phyloP scores from a whole-genome alignment of 129 eudicot genomes.

The Helianthus annuus region DNA sequence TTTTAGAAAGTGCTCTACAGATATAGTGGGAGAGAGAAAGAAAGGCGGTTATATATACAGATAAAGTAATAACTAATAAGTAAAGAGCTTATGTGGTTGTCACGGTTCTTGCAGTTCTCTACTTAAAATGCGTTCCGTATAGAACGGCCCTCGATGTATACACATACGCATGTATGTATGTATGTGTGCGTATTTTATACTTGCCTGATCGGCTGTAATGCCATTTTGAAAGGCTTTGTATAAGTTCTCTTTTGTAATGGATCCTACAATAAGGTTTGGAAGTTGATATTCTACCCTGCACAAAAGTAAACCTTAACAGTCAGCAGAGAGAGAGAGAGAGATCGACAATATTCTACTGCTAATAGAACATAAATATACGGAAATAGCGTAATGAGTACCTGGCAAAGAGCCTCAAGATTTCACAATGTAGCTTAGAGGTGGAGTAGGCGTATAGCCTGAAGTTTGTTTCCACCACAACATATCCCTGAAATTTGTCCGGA shows the following conservation, averaged over 20 bases:
- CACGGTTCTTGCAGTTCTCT: too few relatives aligned
- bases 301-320: background rate
- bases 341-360: slow-evolving; percentile 3
- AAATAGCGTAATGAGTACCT: slow-evolving; percentile 47
- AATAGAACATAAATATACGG: slow-evolving; percentile 13
- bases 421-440: slow-evolving; percentile 84
- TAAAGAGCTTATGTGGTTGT: too few relatives aligned
- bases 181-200: slow-evolving; percentile 3
- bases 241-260: slow-evolving; percentile 87
- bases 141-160: background rate
- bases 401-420: slow-evolving; percentile 83
- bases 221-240: slow-evolving; percentile 86
- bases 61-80: too few relatives aligned
- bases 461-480: slow-evolving; percentile 92
- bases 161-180: background rate
- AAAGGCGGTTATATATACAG: background rate
- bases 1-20: background rate
- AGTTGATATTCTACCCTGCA: slow-evolving; percentile 95
- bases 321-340: background rate
- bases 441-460: slow-evolving; percentile 95
- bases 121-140: background rate
- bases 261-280: slow-evolving; percentile 89
- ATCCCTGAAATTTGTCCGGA: slow-evolving; percentile 53
- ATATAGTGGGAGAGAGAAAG: background rate
- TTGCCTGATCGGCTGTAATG: slow-evolving; percentile 89